Evolutionary conservation across 495 filamentous ascomycete genomes (phyloP).

Genomic region (Trichoderma erinaceum): DNA sequence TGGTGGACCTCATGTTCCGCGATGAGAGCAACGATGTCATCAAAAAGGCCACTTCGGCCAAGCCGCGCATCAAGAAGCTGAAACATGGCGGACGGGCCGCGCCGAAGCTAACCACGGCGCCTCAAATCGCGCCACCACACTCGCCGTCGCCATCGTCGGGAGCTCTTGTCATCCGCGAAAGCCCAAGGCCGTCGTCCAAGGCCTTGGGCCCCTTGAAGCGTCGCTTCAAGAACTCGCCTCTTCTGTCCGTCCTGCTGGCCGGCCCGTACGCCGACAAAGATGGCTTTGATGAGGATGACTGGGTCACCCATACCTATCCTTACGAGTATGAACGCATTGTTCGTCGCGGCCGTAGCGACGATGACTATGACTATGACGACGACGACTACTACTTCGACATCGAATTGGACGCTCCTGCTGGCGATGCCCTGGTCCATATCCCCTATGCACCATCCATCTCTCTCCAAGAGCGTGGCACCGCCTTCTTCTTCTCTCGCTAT

Average conservation of each 20-base stretch:
- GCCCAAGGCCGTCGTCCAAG: neutral
- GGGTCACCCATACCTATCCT: constrained; percentile 15
- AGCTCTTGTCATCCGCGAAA: constrained; percentile 22
- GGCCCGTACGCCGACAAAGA: neutral
- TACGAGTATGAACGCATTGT: constrained; percentile 4
- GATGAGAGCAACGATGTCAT: constrained; percentile 65
- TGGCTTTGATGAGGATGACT: neutral
- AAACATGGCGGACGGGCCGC: neutral
- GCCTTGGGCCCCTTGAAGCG: neutral
- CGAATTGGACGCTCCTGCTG: constrained; percentile 18
- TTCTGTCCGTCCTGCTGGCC: neutral
- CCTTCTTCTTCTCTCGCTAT: constrained; percentile 37
- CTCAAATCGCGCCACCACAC: neutral
- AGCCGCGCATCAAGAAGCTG: constrained; percentile 24
- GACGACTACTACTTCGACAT: neutral
- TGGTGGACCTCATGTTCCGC: constrained; percentile 64
- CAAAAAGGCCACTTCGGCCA: constrained; percentile 49
- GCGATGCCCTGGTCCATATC: constrained; percentile 17
- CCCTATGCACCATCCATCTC: constrained; percentile 28
- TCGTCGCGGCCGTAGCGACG: constrained; percentile 9
- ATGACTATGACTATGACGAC: neutral
- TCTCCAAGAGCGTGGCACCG: constrained; percentile 32
- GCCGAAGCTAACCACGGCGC: constrained; percentile 8
- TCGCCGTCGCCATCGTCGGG: constrained; percentile 23
- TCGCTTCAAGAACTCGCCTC: neutral